phyloP scores from a whole-genome alignment of 2,329 filamentous ascomycete genomes.

The Verticillium nubilum region DNA sequence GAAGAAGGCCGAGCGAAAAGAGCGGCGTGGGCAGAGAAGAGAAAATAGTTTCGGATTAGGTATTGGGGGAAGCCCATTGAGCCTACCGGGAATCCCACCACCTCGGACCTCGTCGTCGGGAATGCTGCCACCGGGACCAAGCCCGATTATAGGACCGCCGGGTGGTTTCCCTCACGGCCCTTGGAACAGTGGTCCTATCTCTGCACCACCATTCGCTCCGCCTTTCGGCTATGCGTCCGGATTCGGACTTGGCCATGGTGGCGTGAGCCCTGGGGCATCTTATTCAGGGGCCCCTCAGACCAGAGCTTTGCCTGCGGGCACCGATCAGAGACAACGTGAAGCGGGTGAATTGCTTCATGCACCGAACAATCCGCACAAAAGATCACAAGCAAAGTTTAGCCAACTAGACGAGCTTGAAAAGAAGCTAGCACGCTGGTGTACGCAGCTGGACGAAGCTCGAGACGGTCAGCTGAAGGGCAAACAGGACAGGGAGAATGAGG shows the following conservation, averaged over 20 bases:
- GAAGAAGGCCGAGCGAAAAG: conserved; percentile 25
- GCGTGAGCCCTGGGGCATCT: not conserved
- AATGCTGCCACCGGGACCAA: not conserved
- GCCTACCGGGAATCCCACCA: conserved; percentile 2
- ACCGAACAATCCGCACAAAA: not conserved
- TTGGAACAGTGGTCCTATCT: not conserved
- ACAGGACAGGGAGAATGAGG: conserved; percentile 6
- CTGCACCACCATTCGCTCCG: not conserved
- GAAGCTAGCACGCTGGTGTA: not conserved
- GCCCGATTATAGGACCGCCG: not conserved
- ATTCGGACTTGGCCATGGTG: not conserved
- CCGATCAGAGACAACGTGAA: not conserved
- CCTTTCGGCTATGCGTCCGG: not conserved
- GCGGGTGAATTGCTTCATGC: not conserved
- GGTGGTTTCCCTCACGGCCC: not conserved
- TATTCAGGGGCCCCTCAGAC: not conserved
- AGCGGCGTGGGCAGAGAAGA: conserved; percentile 23
- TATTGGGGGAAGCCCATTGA: conserved; percentile 1
- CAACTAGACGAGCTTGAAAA: conserved; percentile 12
- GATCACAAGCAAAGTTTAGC: conserved; percentile 6
- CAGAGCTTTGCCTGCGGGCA: not conserved
- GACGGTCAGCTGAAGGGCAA: conserved; percentile 9
- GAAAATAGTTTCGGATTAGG: conserved; percentile 16
- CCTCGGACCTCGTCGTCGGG: not conserved
- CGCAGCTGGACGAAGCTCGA: not conserved